Base-by-base conservation (phyloP, 345 rosid species). In the Eucalyptus shirleyi region DNA sequence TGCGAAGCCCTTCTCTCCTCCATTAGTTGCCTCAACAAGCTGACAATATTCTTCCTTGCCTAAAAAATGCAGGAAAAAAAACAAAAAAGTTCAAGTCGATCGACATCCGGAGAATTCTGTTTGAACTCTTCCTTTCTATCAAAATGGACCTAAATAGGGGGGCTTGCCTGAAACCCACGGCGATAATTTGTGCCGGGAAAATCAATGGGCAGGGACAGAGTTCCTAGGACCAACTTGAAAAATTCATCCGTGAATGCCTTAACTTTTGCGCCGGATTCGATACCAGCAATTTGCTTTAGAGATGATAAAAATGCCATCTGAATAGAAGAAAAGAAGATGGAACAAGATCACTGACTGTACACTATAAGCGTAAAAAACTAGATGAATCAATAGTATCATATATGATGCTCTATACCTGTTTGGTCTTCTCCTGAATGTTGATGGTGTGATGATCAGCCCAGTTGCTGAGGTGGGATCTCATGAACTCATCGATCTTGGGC, bases 131-230 rank as follows among this genome's bases (percentile, higher is more conserved):
- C 85, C 47, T 40, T 40, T 47, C 47, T 3, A 80, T 49, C 49
- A 50, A 17, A 80, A 77, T 50, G 45, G 59, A 51, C 19, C 34
- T 37, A 21, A 45, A 53, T 19, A 30, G 44, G 77, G 51, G 50
- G 26, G 34, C 50, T 47, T 92, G 95, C 99, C 97, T 94, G 96
- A 87, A 95, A 87, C 28, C 99, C 99, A 2, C 92, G 93, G 17
- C 91, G 93, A 88, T 97, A 97, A 88, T 94, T 94, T 30, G 99
- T 95, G 86, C 98, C 98, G 3, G 99, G 99, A 44, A 96, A 92
- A 91, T 95, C 92, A 24, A 96, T 93, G 6, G 99, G 99, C 89
- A 97, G 90, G 9, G 99, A 96, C 50, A 97, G 50, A 19, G 99
- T 94, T 72, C 99, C 99, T n/a, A 94, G 50, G 42, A 94, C 94